Base-by-base conservation (phyloP, 768 basidiomycete genomes). In the Leucocoprinus sp. region DNA sequence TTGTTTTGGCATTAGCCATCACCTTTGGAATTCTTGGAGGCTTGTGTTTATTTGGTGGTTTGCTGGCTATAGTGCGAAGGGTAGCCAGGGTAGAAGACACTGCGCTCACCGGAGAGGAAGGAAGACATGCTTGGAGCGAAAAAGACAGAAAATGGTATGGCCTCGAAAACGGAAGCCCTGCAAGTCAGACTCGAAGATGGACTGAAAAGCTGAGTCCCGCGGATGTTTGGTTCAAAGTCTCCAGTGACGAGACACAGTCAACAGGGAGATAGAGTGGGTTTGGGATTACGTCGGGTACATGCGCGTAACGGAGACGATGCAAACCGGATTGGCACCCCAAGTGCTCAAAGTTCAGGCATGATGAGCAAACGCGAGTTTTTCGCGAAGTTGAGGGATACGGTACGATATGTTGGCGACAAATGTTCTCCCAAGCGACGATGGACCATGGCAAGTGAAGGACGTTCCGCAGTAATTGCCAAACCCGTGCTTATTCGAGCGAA, bases 311-410 rank as follows among this genome's bases (percentile, higher is more conserved):
- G 64, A 31, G 26, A 19, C 61, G 59, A 37, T 17, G 8, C 17
- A 18, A 44, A 49, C 27, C 50, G 60, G 48, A 60, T 42, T 50
- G 46, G 40, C 50, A 52, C 59, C 14, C 56, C 50, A 55, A 59
- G 52, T 36, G 52, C 53, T 22, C 35, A 58, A 54, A 74, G 70
- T 46, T 72, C 80, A 6, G 74, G 71, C 7, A 68, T 82, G 29
- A 79, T 85, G 72, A 80, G 72, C 57, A 88, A 86, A 59, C 69
- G 65, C 14, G 81, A 84, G 56, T 86, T 87, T 55, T 52, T 86
- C 42, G 69, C 71, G n/a, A 73, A 67, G 57, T 70, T 87, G 34
- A 74, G 66, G 50, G 69, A 76, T 38, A 81, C 82, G 2, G 78
- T 82, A 26, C 70, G 84, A 45, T 72, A 77, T 35, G 82, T 84